Evolutionary conservation across 192 early-diverging fungal genomes (phyloP).

Genomic region (Coemansia asiatica): DNA sequence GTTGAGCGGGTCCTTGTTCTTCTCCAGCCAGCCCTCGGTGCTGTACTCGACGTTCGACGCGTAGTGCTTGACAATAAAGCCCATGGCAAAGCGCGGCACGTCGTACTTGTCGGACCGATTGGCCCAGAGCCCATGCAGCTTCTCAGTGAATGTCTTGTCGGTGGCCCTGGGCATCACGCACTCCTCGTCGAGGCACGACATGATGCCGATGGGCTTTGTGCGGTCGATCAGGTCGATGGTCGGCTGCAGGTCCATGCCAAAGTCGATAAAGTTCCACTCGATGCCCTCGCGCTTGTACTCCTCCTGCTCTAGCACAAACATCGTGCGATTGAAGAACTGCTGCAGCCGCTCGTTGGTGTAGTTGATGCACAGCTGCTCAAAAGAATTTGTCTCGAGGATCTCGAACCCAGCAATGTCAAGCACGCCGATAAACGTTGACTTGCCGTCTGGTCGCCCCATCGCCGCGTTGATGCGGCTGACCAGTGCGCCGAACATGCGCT

Average conservation of each 20-base stretch:
- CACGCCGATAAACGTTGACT: slow-evolving; percentile 90
- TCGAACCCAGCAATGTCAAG: slow-evolving; percentile 99
- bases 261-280: slow-evolving; percentile 98
- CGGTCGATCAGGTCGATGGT: slow-evolving; percentile 99
- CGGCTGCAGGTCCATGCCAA: slow-evolving; percentile 94
- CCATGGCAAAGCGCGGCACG: slow-evolving; percentile 78
- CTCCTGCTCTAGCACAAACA: slow-evolving; percentile 98
- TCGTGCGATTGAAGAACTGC: slow-evolving; percentile 99
- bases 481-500: slow-evolving; percentile 91
- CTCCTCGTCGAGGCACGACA: slow-evolving; percentile 96
- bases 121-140: slow-evolving; percentile 88
- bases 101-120: slow-evolving; percentile 87
- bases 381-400: slow-evolving; percentile 96
- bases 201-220: slow-evolving; percentile 92
- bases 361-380: slow-evolving; percentile 99
- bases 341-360: slow-evolving; percentile 98
- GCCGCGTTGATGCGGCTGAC: slow-evolving; percentile 87
- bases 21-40: slow-evolving; percentile 90
- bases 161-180: slow-evolving; percentile 96
- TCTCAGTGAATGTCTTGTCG: slow-evolving; percentile 92
- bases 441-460: slow-evolving; percentile 62
- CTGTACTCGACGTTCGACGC: slow-evolving; percentile 95
- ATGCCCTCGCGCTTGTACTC: slow-evolving; percentile 96
- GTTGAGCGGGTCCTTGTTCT: slow-evolving; percentile 98
- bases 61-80: slow-evolving; percentile 92